These are phyloP conservation scores for Psidium guajava DNA, from an alignment of 345 rosid genomes.

Conservation along the genomic window DNA sequence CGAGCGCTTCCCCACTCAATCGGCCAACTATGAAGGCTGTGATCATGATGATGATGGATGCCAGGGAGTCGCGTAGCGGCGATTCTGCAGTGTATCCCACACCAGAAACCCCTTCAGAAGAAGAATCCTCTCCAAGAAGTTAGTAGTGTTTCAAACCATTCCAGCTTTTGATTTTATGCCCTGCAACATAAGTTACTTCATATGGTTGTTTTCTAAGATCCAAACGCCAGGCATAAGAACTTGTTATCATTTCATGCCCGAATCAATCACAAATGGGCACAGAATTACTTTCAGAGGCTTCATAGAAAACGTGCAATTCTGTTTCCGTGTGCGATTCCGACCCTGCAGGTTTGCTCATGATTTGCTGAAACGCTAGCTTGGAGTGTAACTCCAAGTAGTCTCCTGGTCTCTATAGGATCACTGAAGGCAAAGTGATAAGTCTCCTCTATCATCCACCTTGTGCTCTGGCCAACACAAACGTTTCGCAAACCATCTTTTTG, in stretches of 20 bases:
- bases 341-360: neutral
- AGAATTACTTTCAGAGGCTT: neutral
- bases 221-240: neutral
- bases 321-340: neutral
- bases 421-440: neutral
- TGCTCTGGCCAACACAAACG: neutral
- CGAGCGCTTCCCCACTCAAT: slow-evolving; percentile 42
- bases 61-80: slow-evolving; percentile 17
- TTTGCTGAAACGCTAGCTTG: neutral
- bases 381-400: neutral
- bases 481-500: neutral
- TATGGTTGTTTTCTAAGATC: neutral
- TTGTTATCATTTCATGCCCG: neutral
- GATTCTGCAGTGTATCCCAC: slow-evolving; percentile 20
- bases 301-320: neutral
- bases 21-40: slow-evolving; percentile 76
- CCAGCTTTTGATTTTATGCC: neutral
- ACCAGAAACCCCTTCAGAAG: slow-evolving; percentile 29
- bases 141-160: neutral
- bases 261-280: neutral
- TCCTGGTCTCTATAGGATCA: neutral
- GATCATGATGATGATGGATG: slow-evolving; percentile 60
- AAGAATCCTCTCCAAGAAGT: slow-evolving; percentile 7
- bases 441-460: neutral
- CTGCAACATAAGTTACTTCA: neutral